These are phyloP conservation scores for Trypanosoma congolense DNA, from an alignment of 208 protist genomes.

Conservation along the genomic window DNA sequence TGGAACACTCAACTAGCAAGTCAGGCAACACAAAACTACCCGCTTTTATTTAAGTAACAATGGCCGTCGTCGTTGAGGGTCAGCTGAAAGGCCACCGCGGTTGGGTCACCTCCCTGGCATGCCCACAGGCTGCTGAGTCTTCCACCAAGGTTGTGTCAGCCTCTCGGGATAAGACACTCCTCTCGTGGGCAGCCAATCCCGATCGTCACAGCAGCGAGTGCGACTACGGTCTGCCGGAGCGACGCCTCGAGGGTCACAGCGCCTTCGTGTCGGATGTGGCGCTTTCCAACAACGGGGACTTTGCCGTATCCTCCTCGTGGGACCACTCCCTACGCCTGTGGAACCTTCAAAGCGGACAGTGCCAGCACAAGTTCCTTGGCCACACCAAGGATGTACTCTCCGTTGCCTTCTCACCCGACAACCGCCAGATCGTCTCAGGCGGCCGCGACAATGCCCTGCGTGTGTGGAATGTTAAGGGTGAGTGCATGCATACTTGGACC, in stretches of 20 bases:
- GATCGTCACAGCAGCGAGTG: constrained; percentile 67
- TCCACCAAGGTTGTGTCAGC: constrained; percentile 76
- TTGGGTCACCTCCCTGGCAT: constrained; percentile 92
- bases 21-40: constrained; percentile 13
- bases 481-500: constrained; percentile 97
- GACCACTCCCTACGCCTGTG: constrained; percentile 98
- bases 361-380: constrained; percentile 94
- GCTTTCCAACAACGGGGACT: constrained; percentile 97
- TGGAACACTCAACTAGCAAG: constrained; percentile 12
- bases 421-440: constrained; percentile 99
- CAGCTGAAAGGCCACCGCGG: constrained; percentile 93
- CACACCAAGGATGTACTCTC: constrained; percentile 98
- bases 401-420: constrained; percentile 98
- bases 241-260: constrained; percentile 88
- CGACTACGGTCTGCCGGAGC: constrained; percentile 73
- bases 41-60: constrained; percentile 1
- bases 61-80: constrained; percentile 78
- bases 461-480: constrained; percentile 98
- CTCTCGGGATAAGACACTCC: constrained; percentile 96
- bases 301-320: constrained; percentile 98
- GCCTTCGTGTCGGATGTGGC: constrained; percentile 96
- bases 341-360: constrained; percentile 94
- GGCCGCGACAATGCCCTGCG: constrained; percentile 97
- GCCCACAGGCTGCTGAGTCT: constrained; percentile 73
- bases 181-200: constrained; percentile 94